Conservation (phyloP, 1,284 basidiomycete genomes). For the Trichosporon ovoides region DNA sequence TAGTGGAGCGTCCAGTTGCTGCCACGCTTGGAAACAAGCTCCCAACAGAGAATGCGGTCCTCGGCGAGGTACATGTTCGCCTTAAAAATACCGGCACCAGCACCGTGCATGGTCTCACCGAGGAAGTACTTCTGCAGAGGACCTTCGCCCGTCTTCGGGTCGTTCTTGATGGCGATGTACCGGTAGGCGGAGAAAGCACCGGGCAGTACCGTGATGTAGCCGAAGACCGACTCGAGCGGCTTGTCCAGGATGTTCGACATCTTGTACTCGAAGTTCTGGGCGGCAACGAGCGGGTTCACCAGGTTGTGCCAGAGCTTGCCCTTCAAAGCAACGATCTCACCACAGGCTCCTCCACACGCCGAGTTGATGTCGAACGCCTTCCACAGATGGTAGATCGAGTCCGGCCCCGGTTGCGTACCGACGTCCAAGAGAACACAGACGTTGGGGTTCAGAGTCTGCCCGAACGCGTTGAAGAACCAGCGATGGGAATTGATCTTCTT, state of each 20-base stretch:
- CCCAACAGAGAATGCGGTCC: conserved; percentile 78
- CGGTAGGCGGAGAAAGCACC: conserved; percentile 93
- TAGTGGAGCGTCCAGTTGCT: conserved; percentile 87
- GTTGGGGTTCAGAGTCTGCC: conserved; percentile 58
- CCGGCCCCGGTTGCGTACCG: conserved; percentile 84
- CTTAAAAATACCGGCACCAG: conserved; percentile 83
- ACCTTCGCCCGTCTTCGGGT: conserved; percentile 61
- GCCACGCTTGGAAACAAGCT: conserved; percentile 80
- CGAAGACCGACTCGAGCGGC: conserved; percentile 71
- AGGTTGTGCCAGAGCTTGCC: conserved; percentile 72
- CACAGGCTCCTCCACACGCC: conserved; percentile 92
- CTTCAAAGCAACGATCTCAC: conserved; percentile 90
- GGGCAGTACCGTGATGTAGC: conserved; percentile 87
- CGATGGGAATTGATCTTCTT: conserved; percentile 76
- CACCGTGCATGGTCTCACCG: conserved; percentile 88
- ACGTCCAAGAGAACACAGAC: conserved; percentile 93
- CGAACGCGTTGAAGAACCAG: conserved; percentile 69
- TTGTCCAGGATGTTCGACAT: conserved; percentile 92
- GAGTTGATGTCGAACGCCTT: conserved; percentile 95
- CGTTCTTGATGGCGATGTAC: conserved; percentile 81
- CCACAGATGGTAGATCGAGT: conserved; percentile 91
- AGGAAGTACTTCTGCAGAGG: conserved; percentile 92
- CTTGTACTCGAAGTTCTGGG: conserved; percentile 70
- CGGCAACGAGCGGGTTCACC: conserved; percentile 67
- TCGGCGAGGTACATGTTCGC: conserved; percentile 95